phyloP scores from a whole-genome alignment of 305 asterid genomes.

The Rubia peregrina region DNA sequence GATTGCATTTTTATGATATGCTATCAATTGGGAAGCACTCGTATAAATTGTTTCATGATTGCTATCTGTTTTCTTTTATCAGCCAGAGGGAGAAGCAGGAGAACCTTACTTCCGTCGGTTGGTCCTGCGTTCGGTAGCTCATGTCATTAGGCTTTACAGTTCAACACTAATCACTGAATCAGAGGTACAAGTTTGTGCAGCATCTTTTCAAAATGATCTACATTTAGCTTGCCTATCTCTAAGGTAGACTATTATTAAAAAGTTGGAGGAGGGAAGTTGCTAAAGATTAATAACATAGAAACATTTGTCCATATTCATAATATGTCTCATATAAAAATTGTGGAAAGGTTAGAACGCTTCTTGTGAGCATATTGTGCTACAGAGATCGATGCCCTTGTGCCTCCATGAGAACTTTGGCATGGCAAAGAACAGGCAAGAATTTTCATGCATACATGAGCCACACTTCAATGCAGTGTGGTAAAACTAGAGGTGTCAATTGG shows the following conservation, averaged over 20 bases:
- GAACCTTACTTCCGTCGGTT: slow-evolving; percentile 96
- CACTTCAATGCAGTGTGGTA: neutral
- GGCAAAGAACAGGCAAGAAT: neutral
- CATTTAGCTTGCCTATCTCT: neutral
- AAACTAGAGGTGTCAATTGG: no score
- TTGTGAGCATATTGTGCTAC: neutral
- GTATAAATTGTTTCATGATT: neutral
- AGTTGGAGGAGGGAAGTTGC: neutral
- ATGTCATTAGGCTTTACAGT: slow-evolving; percentile 91
- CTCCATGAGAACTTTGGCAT: neutral
- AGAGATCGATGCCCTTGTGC: neutral
- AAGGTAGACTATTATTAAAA: neutral
- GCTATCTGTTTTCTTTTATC: slow-evolving; percentile 22
- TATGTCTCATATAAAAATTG: neutral
- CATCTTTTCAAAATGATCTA: neutral
- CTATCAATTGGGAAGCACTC: slow-evolving; percentile 2
- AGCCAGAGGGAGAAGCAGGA: slow-evolving; percentile 93
- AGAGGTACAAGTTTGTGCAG: slow-evolving; percentile 48
- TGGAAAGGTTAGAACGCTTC: neutral
- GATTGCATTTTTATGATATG: slow-evolving; percentile 11
- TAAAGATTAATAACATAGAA: neutral
- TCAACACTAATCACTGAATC: slow-evolving; percentile 85
- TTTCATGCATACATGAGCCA: neutral
- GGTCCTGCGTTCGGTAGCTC: slow-evolving; percentile 90
- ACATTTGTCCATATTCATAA: neutral